These are phyloP conservation scores for Hapsidospora chrysogenum DNA, from an alignment of 495 filamentous ascomycete genomes.

Conservation along the genomic window DNA sequence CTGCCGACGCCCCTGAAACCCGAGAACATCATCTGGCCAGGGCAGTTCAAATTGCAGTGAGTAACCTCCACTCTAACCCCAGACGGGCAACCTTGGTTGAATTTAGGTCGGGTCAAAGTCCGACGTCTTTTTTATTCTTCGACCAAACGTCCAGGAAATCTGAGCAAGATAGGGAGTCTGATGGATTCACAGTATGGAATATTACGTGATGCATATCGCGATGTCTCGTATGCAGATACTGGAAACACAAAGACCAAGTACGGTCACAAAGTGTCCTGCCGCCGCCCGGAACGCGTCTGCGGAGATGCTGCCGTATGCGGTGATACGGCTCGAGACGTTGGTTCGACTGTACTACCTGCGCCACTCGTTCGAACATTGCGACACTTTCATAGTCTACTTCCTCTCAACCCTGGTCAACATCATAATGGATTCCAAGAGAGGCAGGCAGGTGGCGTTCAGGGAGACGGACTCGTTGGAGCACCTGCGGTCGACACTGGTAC, in stretches of 20 bases:
- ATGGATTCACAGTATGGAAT: too few relatives aligned
- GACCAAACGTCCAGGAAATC: too few relatives aligned
- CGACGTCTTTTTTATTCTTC: too few relatives aligned
- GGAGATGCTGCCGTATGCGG: too few relatives aligned
- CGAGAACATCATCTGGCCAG: constrained; percentile 10
- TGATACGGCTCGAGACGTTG: constrained; percentile 14
- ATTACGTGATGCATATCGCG: too few relatives aligned
- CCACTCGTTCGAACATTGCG: constrained; percentile 12
- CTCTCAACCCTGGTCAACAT: constrained; percentile 9
- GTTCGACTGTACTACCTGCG: constrained; percentile 17
- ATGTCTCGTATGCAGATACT: too few relatives aligned
- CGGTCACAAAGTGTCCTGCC: background rate
- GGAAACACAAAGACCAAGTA: too few relatives aligned
- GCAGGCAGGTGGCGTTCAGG: background rate
- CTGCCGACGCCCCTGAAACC: constrained; percentile 8
- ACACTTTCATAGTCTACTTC: constrained; percentile 11
- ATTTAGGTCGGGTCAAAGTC: too few relatives aligned
- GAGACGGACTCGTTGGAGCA: constrained; percentile 3
- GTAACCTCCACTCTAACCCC: constrained; percentile 1
- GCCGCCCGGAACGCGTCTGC: too few relatives aligned
- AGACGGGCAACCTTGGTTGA: too few relatives aligned
- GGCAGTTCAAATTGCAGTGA: constrained; percentile 13
- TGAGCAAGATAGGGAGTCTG: too few relatives aligned
- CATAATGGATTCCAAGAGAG: constrained; percentile 4
- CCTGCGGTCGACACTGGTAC: constrained; percentile 13